Percentiles rank a stretch among this genome's conserved stretches.
Conservation (phyloP, 257 asterid genomes). For the Solanum dulcamara region DNA sequence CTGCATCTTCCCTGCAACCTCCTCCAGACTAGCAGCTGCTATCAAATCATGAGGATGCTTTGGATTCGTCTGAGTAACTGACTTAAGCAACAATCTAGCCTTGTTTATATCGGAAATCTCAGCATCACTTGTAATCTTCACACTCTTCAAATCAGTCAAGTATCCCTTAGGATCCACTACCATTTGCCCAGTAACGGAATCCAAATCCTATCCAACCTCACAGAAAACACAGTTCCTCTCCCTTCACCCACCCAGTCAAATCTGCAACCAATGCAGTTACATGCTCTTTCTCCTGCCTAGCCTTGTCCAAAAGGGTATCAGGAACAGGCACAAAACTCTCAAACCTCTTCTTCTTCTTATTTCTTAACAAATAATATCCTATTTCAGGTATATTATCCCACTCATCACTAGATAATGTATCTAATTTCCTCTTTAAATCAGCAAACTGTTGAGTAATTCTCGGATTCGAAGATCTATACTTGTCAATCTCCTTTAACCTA, state of each 20-base stretch:
- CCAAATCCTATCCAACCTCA: conserved; percentile 82
- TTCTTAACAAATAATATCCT: conserved; percentile 67
- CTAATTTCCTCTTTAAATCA: conserved; percentile 72
- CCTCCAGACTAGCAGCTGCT: conserved; percentile 95
- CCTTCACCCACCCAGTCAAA: conserved; percentile 96
- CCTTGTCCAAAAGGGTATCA: conserved; percentile 80
- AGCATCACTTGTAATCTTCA: conserved; percentile 87
- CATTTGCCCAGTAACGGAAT: conserved; percentile 76
- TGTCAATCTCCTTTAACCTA: conserved; percentile 82
- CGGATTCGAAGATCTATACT: conserved; percentile 78
- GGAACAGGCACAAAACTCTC: conserved; percentile 92
- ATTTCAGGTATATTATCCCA: conserved; percentile 94
- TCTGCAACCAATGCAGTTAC: conserved; percentile 82
- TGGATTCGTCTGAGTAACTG: conserved; percentile 75
- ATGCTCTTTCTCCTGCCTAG: conserved; percentile 88
- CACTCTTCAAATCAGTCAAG: conserved; percentile 86
- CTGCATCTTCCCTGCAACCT: conserved; percentile 79
- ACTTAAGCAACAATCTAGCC: conserved; percentile 76
- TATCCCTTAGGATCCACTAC: conserved; percentile 97
- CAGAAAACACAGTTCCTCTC: conserved; percentile 79
- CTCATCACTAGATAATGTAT: conserved; percentile 46
- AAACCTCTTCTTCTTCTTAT: conserved; percentile 78
- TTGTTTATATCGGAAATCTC: conserved; percentile 90
- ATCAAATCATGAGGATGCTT: conserved; percentile 97
- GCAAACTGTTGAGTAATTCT: conserved; percentile 90